Evolutionary conservation across 257 asterid genomes (phyloP), one percentile per base, ranked within the genome.

Genomic region (Euphrasia confusa): DNA sequence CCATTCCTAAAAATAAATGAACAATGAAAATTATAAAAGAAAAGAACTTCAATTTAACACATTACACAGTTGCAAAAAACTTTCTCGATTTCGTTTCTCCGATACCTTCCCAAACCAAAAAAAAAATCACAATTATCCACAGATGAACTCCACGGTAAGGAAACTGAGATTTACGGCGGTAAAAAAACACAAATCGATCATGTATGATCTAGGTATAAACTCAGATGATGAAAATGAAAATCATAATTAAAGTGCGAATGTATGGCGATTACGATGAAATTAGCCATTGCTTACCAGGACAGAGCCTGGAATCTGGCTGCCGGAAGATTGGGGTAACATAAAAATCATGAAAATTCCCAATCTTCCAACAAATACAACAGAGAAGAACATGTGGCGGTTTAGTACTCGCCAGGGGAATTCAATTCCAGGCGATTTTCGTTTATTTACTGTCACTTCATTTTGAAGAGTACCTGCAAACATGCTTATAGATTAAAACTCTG

Each of bases 261-360:
- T n/a, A n/a, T n/a, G n/a, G n/a, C 30, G 50, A 4, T n/a, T 13
- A 18, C 5, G 61, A 49, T 10, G 50, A 61, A 12, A 64, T 39
- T 35, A 45, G 60, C 59, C 47, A 61, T 49, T 27, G 71, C 79
- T 28, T 77, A 89, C 97, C 80, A 95, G 97, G 28, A 89, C 97
- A 13, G 95, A 89, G 67, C 97, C 97, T 37, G 84, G 83, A 65
- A 86, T 68, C 71, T 82, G 83, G 76, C 91, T 89, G 63, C 86
- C 81, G 95, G 86, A 58, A 86, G 82, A 71, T 72, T 86, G 74
- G 81, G 55, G 69, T 67, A 61, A 5, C n/a, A n/a, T n/a, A n/a
- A n/a, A n/a, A n/a, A n/a, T n/a, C n/a, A n/a, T n/a, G n/a, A n/a
- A n/a, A n/a, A n/a, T n/a, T n/a, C n/a, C n/a, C n/a, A n/a, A n/a